phyloP scores from a whole-genome alignment of 192 early-diverging fungal genomes.

The Chytriomyces sp. region DNA sequence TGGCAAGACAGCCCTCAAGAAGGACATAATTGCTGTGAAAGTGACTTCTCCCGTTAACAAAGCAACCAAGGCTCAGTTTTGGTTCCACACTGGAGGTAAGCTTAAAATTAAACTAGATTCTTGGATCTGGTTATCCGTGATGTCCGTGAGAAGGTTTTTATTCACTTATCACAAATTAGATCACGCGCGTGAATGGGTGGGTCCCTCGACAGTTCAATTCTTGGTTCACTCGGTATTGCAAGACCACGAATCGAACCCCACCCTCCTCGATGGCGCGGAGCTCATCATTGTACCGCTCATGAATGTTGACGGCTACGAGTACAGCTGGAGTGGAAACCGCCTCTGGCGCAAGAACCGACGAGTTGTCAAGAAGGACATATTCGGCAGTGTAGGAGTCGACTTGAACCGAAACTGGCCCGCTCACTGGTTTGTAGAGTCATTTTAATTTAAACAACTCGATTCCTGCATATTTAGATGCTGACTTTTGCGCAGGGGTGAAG shows the following conservation, averaged over 20 bases:
- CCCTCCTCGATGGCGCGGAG: constrained; percentile 49
- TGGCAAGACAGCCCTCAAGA: constrained; percentile 57
- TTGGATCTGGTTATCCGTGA: constrained; percentile 19
- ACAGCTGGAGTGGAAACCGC: constrained; percentile 48
- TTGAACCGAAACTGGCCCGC: constrained; percentile 60
- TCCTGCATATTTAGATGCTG: constrained; percentile 44
- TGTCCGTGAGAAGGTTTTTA: neutral
- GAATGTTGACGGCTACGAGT: constrained; percentile 64
- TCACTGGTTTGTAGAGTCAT: too few relatives aligned
- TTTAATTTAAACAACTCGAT: too few relatives aligned
- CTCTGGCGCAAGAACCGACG: constrained; percentile 66
- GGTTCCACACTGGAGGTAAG: constrained; percentile 35
- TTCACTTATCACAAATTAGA: constrained; percentile 1
- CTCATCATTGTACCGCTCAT: constrained; percentile 59
- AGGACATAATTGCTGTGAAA: constrained; percentile 62
- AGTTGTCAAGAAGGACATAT: constrained; percentile 24
- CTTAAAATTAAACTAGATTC: too few relatives aligned
- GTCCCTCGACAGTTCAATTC: constrained; percentile 51
- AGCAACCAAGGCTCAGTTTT: constrained; percentile 44
- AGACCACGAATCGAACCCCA: constrained; percentile 46
- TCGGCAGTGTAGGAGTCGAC: constrained; percentile 30
- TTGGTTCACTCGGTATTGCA: constrained; percentile 45
- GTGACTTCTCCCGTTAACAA: constrained; percentile 41
- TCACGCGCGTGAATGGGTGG: constrained; percentile 67
- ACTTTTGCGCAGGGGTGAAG: constrained; percentile 50